phyloP scores from a whole-genome alignment of 2,329 filamentous ascomycete genomes.

The Hypoxylon sp. region DNA sequence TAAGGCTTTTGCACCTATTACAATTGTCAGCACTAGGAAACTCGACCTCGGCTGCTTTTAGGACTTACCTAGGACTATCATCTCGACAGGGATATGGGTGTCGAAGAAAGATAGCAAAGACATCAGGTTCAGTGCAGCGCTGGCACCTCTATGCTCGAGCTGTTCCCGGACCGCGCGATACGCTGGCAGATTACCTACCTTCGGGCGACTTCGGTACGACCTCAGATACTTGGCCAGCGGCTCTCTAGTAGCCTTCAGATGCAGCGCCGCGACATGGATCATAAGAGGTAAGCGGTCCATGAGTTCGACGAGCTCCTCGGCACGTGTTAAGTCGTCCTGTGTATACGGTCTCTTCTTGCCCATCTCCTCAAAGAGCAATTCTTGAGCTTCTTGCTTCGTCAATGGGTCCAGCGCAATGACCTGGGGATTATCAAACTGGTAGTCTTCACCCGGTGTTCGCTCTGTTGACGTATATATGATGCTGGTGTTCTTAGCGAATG shows the following conservation, averaged over 20 bases:
- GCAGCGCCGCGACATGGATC: constrained; percentile 74
- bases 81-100: constrained; percentile 73
- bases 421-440: constrained; percentile 69
- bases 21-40: constrained; percentile 26
- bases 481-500: constrained; percentile 70
- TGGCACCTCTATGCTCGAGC: constrained; percentile 59
- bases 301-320: constrained; percentile 71
- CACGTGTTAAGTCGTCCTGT: constrained; percentile 66
- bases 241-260: constrained; percentile 71
- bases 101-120: constrained; percentile 74
- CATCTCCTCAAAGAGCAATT: constrained; percentile 72
- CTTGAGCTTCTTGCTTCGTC: constrained; percentile 67
- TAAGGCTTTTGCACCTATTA: constrained; percentile 58
- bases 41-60: neutral
- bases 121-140: constrained; percentile 73
- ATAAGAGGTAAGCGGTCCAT: constrained; percentile 76
- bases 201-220: constrained; percentile 67
- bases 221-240: constrained; percentile 72
- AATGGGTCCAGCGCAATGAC: constrained; percentile 68
- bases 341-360: constrained; percentile 68
- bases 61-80: constrained; percentile 67
- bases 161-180: constrained; percentile 64
- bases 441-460: constrained; percentile 65
- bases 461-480: constrained; percentile 78
- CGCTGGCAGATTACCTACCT: constrained; percentile 62